Percentiles rank a stretch among this genome's conserved stretches.
Evolutionary conservation across 768 basidiomycete species (phyloP).

Genomic region (Ramaria sp.): DNA sequence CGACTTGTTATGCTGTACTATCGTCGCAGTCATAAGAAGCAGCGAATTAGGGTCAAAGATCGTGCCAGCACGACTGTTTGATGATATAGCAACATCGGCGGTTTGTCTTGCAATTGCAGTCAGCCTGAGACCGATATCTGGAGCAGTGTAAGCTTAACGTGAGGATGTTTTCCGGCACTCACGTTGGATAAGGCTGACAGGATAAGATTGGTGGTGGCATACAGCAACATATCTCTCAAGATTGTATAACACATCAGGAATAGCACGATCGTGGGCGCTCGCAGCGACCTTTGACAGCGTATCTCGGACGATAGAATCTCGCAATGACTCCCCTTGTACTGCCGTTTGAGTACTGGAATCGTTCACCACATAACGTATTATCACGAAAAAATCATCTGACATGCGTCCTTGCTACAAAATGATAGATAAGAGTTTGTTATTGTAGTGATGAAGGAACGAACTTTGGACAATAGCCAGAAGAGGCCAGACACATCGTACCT

Average conservation of each 20-base stretch:
- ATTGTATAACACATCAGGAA: slow-evolving; percentile 42
- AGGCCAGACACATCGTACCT: slow-evolving; percentile 52
- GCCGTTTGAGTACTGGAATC: slow-evolving; percentile 8
- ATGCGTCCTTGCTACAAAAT: slow-evolving; percentile 32
- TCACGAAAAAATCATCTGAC: slow-evolving; percentile 37
- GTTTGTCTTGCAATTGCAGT: slow-evolving; percentile 42
- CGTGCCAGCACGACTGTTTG: slow-evolving; percentile 16
- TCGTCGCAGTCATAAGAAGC: slow-evolving; percentile 35
- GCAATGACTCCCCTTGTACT: slow-evolving; percentile 26
- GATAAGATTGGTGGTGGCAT: slow-evolving; percentile 45
- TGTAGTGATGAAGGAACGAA: slow-evolving; percentile 16
- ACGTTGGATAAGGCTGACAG: slow-evolving; percentile 45
- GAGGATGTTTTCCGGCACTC: slow-evolving; percentile 13
- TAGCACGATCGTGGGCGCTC: slow-evolving; percentile 37
- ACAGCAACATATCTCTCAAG: slow-evolving; percentile 44
- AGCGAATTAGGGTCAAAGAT: slow-evolving; percentile 46
- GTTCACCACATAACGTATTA: slow-evolving; percentile 35
- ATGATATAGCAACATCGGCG: slow-evolving; percentile 27
- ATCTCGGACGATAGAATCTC: slow-evolving; percentile 40
- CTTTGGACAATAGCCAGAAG: slow-evolving; percentile 48
- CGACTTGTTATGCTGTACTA: slow-evolving; percentile 51
- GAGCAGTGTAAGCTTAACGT: neutral
- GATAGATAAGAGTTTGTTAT: neutral
- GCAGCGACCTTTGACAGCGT: slow-evolving; percentile 38
- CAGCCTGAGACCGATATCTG: slow-evolving; percentile 50